Conservation (phyloP, 1,284 basidiomycete species). For the Cystobasidiaceae sp. region DNA sequence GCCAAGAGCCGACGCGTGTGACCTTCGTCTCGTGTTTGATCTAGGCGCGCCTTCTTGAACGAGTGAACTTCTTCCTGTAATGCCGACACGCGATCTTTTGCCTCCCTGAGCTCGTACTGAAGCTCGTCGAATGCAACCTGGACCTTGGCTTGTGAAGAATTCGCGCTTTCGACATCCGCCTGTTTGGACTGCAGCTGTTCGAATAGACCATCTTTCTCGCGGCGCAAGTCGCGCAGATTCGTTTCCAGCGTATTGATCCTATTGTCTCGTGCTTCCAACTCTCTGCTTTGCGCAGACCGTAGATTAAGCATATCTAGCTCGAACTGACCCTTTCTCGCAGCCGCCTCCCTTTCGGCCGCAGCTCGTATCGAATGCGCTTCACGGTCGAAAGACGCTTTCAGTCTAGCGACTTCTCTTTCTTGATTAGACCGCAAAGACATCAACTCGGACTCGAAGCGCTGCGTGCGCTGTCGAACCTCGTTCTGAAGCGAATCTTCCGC, state of each 20-base stretch:
- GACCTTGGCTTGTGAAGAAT: not conserved
- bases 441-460: constrained; percentile 55
- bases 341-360: constrained; percentile 66
- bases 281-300: constrained; percentile 68
- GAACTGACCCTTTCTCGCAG: constrained; percentile 61
- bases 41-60: constrained; percentile 32
- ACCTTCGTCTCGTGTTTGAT: constrained; percentile 34
- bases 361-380: constrained; percentile 62
- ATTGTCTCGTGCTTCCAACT: constrained; percentile 54
- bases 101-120: constrained; percentile 75
- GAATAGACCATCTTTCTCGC: constrained; percentile 71
- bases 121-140: constrained; percentile 56
- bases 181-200: constrained; percentile 77
- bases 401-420: constrained; percentile 62
- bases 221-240: constrained; percentile 60
- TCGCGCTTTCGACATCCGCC: constrained; percentile 73
- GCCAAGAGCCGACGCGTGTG: constrained; percentile 72
- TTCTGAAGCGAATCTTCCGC: constrained; percentile 50
- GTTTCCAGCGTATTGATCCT: constrained; percentile 66
- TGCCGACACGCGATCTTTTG: constrained; percentile 50
- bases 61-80: constrained; percentile 45
- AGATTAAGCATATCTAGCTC: constrained; percentile 68
- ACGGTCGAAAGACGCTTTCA: constrained; percentile 69
- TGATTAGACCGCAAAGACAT: constrained; percentile 54
- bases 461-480: constrained; percentile 57